Conservation (phyloP, 805 yeast species). For the Teunomyces barrocoloradensis region DNA sequence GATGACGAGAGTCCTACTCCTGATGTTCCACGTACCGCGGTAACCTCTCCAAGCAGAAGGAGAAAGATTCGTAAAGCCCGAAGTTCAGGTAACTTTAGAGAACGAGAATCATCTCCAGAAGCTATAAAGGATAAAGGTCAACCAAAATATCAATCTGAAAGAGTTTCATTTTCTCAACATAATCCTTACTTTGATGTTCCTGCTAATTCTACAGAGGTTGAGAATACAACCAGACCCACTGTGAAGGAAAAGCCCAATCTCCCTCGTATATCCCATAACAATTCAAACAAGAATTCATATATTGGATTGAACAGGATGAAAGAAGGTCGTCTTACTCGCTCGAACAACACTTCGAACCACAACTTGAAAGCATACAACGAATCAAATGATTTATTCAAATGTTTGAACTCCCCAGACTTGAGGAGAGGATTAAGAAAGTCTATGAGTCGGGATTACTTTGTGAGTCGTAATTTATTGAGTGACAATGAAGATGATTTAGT, state of each 20-base stretch:
- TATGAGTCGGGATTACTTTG: not conserved
- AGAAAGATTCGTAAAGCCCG: constrained; percentile 28
- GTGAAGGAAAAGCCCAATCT: constrained; percentile 27
- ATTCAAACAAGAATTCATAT: constrained; percentile 32
- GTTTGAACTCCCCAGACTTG: constrained; percentile 25
- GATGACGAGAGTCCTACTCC: constrained; percentile 7
- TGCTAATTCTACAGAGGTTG: not conserved
- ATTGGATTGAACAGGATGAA: constrained; percentile 40
- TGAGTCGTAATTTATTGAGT: constrained; percentile 2
- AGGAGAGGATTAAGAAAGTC: constrained; percentile 13
- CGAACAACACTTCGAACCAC: constrained; percentile 16
- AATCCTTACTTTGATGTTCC: constrained; percentile 27
- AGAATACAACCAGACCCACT: not conserved
- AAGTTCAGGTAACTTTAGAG: constrained; percentile 33
- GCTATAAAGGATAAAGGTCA: not conserved
- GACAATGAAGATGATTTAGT: constrained; percentile 12
- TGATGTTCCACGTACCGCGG: not conserved
- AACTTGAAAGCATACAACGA: constrained; percentile 16
- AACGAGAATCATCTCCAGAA: constrained; percentile 5
- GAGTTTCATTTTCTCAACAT: constrained; percentile 19
- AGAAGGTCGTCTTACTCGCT: constrained; percentile 22
- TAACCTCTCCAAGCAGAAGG: not conserved
- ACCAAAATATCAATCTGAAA: constrained; percentile 18
- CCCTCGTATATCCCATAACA: constrained; percentile 28
- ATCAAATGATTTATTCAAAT: constrained; percentile 13